These are phyloP conservation scores for Aspergillus pseudoterreus DNA, from an alignment of 2,329 filamentous ascomycete genomes.

Conservation along the genomic window DNA sequence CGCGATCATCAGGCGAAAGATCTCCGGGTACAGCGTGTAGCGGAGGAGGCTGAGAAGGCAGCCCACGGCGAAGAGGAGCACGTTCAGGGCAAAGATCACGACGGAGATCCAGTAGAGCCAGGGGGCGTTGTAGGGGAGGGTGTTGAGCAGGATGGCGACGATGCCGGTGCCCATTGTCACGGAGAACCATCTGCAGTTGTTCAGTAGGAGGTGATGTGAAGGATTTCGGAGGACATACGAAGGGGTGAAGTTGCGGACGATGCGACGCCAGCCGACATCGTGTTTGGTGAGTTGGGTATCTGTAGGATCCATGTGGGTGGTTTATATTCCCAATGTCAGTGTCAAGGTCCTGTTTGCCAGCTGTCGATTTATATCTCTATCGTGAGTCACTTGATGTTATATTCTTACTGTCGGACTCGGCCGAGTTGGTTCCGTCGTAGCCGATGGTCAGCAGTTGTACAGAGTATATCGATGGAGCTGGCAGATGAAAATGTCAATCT, in stretches of 20 bases:
- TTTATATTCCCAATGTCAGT: too few relatives aligned
- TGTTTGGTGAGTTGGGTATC: conserved; percentile 24
- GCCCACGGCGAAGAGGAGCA: conserved; percentile 30
- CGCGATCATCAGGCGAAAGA: conserved; percentile 63
- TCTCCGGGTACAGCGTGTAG: conserved; percentile 62
- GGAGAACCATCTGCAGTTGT: conserved; percentile 35
- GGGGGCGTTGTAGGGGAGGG: conserved; percentile 35
- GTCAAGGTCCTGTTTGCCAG: too few relatives aligned
- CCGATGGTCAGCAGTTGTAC: too few relatives aligned
- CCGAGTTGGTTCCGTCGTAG: too few relatives aligned
- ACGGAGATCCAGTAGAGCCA: conserved; percentile 40
- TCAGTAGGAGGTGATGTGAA: background rate
- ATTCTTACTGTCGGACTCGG: too few relatives aligned
- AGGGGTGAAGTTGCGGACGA: conserved; percentile 40
- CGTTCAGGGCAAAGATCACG: conserved; percentile 34
- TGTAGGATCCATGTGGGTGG: too few relatives aligned
- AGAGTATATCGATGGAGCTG: too few relatives aligned
- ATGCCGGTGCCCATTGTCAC: conserved; percentile 43
- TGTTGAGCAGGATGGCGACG: conserved; percentile 36
- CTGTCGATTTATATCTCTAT: too few relatives aligned
- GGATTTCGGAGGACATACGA: background rate
- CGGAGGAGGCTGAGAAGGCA: conserved; percentile 54
- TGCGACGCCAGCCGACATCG: conserved; percentile 33
- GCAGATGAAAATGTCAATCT: too few relatives aligned
- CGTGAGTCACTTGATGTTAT: too few relatives aligned